Conservation (phyloP, 2,329 filamentous ascomycete genomes). For the Microdochium paspali region DNA sequence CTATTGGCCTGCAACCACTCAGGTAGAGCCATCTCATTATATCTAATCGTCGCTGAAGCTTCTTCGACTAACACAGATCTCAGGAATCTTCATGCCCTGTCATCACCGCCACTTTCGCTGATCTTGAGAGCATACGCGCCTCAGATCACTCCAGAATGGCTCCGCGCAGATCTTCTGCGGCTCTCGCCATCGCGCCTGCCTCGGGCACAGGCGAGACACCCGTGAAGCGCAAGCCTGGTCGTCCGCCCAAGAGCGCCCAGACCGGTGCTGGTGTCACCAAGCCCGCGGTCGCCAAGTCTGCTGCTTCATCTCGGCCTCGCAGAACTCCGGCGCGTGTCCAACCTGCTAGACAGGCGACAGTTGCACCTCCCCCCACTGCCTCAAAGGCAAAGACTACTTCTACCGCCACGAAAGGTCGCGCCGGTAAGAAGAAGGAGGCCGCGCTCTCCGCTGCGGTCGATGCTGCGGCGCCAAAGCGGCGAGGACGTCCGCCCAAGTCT, state of each 20-base stretch:
- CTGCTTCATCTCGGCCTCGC: constrained; percentile 35
- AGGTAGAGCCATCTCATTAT: too few species aligned
- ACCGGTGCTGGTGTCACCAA: constrained; percentile 17
- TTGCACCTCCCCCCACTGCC: constrained; percentile 12
- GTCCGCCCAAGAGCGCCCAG: constrained; percentile 28
- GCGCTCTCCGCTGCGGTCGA: not conserved
- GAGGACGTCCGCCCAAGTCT: constrained; percentile 1
- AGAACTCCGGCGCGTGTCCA: constrained; percentile 31
- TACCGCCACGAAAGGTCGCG: not conserved
- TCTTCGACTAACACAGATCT: too few species aligned
- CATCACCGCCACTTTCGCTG: too few species aligned
- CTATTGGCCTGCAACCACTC: too few species aligned
- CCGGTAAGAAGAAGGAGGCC: not conserved
- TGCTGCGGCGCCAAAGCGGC: not conserved
- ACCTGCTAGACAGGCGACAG: constrained; percentile 13
- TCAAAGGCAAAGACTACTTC: constrained; percentile 3
- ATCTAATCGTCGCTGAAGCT: too few species aligned
- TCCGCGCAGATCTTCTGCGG: not conserved
- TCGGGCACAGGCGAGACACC: constrained; percentile 9
- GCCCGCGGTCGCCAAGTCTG: constrained; percentile 19
- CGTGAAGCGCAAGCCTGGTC: constrained; percentile 26
- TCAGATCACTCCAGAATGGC: not conserved
- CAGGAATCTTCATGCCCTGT: too few species aligned
- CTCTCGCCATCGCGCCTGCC: constrained; percentile 4
- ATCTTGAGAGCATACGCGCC: too few species aligned